These are phyloP conservation scores for Tylopilus plumbeoviolaceoides DNA, from an alignment of 768 basidiomycete genomes.

Conservation along the genomic window DNA sequence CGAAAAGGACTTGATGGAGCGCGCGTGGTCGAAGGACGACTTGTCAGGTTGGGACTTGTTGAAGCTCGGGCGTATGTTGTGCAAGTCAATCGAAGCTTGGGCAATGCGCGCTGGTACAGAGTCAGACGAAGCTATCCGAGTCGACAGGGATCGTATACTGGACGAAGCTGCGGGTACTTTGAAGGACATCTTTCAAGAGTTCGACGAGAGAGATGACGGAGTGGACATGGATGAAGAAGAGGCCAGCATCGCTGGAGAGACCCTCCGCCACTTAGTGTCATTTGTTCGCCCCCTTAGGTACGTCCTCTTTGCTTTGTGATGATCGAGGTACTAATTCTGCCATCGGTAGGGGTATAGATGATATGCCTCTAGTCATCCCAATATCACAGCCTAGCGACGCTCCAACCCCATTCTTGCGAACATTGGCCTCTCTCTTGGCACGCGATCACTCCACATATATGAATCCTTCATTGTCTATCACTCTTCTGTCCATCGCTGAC, in stretches of 20 bases:
- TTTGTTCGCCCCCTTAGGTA: conserved; percentile 60
- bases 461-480: conserved; percentile 57
- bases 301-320: conserved; percentile 18
- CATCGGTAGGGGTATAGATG: conserved; percentile 40
- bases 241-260: conserved; percentile 58
- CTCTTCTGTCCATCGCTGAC: conserved; percentile 61
- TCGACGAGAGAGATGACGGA: conserved; percentile 61
- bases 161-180: conserved; percentile 67
- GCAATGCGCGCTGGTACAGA: conserved; percentile 35
- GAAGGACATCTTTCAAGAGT: conserved; percentile 70
- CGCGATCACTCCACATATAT: conserved; percentile 57
- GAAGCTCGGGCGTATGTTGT: conserved; percentile 50
- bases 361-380: conserved; percentile 45
- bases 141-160: conserved; percentile 52
- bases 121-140: conserved; percentile 23
- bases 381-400: conserved; percentile 51
- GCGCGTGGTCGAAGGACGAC: conserved; percentile 70
- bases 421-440: conserved; percentile 57
- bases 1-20: conserved; percentile 62
- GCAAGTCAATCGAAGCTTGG: conserved; percentile 58
- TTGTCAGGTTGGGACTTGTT: conserved; percentile 63
- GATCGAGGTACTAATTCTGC: conserved; percentile 6
- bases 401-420: conserved; percentile 57
- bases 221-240: conserved; percentile 62
- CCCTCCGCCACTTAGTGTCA: conserved; percentile 52